Evolutionary conservation across 2,329 filamentous ascomycete species (phyloP).

Genomic region (Arthrobotrys iridis): DNA sequence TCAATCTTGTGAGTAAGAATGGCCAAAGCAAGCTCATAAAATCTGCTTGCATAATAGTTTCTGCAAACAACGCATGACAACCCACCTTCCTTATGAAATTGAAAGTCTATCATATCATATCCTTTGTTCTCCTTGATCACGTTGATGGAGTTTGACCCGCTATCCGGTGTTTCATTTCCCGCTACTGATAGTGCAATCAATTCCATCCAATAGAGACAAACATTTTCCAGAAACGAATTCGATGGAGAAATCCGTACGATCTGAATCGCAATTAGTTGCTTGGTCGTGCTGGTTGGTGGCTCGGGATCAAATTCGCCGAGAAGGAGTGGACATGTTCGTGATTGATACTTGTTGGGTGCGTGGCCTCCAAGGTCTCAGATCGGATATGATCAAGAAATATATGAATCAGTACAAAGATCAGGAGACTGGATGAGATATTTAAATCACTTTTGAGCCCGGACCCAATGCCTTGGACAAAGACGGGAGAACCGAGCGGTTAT

Average conservation of each 20-base stretch:
- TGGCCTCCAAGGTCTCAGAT: slow-evolving; percentile 50
- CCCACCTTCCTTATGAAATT: slow-evolving; percentile 23
- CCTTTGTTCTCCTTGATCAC: slow-evolving; percentile 1
- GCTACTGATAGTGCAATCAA: slow-evolving; percentile 4
- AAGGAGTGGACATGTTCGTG: slow-evolving; percentile 25
- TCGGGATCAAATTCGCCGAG: slow-evolving; percentile 52
- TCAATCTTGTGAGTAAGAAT: slow-evolving; percentile 10
- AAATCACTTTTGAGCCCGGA: slow-evolving; percentile 53
- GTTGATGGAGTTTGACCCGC: slow-evolving; percentile 25
- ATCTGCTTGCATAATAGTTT: slow-evolving; percentile 14
- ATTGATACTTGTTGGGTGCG: slow-evolving; percentile 35
- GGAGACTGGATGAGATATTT: slow-evolving; percentile 51
- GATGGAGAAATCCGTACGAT: slow-evolving; percentile 50
- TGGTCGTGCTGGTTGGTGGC: slow-evolving; percentile 26
- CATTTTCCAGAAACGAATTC: slow-evolving; percentile 48
- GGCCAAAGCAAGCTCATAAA: background rate
- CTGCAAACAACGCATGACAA: slow-evolving; percentile 53
- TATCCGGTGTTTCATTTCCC: slow-evolving; percentile 47
- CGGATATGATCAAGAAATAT: slow-evolving; percentile 45
- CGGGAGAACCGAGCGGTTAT: slow-evolving; percentile 54
- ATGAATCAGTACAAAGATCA: slow-evolving; percentile 48
- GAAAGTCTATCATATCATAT: slow-evolving; percentile 23
- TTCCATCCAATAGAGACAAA: slow-evolving; percentile 22
- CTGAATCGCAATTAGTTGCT: slow-evolving; percentile 33
- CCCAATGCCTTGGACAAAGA: slow-evolving; percentile 53